Evolutionary conservation across 768 basidiomycete genomes (phyloP), one percentile per base, ranked within the genome.

Genomic region (Amanita rubescens): DNA sequence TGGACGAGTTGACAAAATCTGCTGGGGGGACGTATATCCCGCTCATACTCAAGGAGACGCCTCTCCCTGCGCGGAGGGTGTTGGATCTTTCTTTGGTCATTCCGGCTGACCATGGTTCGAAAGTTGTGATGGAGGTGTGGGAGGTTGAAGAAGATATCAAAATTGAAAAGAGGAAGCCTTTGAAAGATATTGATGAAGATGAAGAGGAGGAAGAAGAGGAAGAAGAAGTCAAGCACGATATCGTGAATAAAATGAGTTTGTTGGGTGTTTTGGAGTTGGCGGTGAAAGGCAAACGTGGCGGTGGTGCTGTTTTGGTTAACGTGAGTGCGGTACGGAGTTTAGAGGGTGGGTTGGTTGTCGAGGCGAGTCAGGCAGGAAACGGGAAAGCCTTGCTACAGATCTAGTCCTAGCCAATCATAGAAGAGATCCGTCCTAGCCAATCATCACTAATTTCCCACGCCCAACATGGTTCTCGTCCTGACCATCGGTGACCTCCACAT

Each of bases 401-500:
- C 8, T 51, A 9, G 27, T n/a, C 8, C 25, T 14, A 39, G 38
- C 38, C 38, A 39, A 39, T 39, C 38, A 39, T 17, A 39, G 38
- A 39, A 11, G 38, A 30, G 27, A n/a, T n/a, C n/a, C n/a, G 27
- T n/a, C 8, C 25, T 14, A n/a, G n/a, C n/a, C 32, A 33, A 12
- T 12, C 12, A 12, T 12, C 35, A 11, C 15, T 11, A 35, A 3
- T 41, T 43, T 22, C 45, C 46, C 37, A 50, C 45, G 5, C 38
- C 43, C 56, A 63, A 62, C 55, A 92, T 95, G 84, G 88, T 93
- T 48, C 87, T 98, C 58, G 95, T 99, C 38, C 88, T 98, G 53
- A 83, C 96, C 62, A 92, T 98, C 58, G 95, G 95, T 49, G 96
- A 99, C 75, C 80, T 98, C 19, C 94, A 97, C 68, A 98, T 41